Conservation (phyloP, 495 filamentous ascomycete species). For the Viridothelium virens region DNA sequence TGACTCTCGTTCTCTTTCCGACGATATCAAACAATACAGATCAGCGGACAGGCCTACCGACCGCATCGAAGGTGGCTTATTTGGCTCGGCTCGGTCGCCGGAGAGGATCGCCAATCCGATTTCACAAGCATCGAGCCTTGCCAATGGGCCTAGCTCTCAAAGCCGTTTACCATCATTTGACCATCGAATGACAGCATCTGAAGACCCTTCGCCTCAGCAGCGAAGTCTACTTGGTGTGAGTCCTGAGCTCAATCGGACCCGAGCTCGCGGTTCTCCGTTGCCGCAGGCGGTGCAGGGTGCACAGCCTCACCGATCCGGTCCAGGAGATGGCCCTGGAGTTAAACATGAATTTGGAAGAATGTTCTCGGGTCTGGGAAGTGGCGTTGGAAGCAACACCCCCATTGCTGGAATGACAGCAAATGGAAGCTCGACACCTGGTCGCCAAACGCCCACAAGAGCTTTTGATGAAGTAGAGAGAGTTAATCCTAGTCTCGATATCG, state of each 20-base stretch:
- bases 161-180: constrained; percentile 12
- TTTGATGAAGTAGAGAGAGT: constrained; percentile 17
- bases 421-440: constrained; percentile 49
- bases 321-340: constrained; percentile 74
- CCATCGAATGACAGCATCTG: constrained; percentile 11
- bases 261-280: constrained; percentile 62
- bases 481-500: background rate
- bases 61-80: background rate
- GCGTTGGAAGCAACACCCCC: constrained; percentile 58
- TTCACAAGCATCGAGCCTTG: background rate
- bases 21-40: background rate
- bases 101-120: constrained; percentile 8
- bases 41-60: background rate
- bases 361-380: constrained; percentile 85
- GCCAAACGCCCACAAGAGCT: constrained; percentile 41
- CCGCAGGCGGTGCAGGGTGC: constrained; percentile 91
- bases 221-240: constrained; percentile 43
- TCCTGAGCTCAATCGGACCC: constrained; percentile 55
- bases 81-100: background rate
- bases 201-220: constrained; percentile 3
- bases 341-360: constrained; percentile 89
- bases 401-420: constrained; percentile 42
- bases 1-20: background rate
- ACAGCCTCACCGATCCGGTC: constrained; percentile 66
- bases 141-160: constrained; percentile 7